phyloP scores from a whole-genome alignment of 2,329 filamentous ascomycete species.

The Sclerotinia glacialis region DNA sequence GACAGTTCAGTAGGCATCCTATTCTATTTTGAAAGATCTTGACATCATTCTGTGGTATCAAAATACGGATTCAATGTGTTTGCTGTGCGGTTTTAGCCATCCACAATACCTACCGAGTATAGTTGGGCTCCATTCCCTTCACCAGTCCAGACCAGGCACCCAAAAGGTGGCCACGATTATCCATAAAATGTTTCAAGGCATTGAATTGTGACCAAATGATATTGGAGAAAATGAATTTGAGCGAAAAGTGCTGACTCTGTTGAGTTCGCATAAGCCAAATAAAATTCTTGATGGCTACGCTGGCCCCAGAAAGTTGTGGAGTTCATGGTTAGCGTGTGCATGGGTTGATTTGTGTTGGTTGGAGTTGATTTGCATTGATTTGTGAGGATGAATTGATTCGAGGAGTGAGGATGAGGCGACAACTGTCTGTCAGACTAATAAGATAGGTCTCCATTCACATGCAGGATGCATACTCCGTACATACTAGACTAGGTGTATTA shows the following conservation, averaged over 20 bases:
- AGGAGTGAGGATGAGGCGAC: slow-evolving; percentile 17
- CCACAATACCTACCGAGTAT: neutral
- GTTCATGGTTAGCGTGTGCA: neutral
- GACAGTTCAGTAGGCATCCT: slow-evolving; percentile 1
- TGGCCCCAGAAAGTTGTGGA: slow-evolving; percentile 14
- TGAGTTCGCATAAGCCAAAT: neutral
- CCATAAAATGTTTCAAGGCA: neutral
- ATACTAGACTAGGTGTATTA: too few species aligned
- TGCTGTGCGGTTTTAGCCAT: neutral
- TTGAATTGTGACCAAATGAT: neutral
- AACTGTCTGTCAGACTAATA: slow-evolving; percentile 20
- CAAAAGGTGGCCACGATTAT: neutral
- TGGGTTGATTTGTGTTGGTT: slow-evolving; percentile 6
- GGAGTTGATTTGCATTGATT: too few species aligned
- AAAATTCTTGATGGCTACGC: neutral
- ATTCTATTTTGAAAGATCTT: neutral
- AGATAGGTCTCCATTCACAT: slow-evolving; percentile 4
- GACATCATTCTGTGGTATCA: neutral
- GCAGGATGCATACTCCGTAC: neutral
- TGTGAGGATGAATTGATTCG: slow-evolving; percentile 9
- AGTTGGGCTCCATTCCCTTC: neutral
- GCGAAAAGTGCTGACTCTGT: neutral
- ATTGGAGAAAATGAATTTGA: neutral
- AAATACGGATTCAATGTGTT: neutral
- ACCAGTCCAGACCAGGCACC: neutral